Evolutionary conservation across 306 rosid genomes (phyloP), one percentile per base, ranked within the genome.

Genomic region (Fagus sylvatica): DNA sequence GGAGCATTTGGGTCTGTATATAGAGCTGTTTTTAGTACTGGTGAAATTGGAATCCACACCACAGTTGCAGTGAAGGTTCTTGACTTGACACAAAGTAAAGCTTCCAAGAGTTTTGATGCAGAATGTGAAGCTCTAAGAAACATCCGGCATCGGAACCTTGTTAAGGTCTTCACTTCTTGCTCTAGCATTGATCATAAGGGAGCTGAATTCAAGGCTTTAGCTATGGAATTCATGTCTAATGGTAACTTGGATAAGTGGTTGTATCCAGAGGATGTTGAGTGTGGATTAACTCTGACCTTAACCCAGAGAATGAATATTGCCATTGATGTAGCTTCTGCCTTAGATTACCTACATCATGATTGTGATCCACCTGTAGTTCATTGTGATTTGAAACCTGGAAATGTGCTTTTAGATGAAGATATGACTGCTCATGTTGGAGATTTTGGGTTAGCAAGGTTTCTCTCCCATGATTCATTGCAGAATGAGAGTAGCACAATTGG

Each of bases 341-440:
- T 86, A 81, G 82, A 80, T 68, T 86, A 86, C 68, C 73, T 86
- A 79, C 90, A 83, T 75, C 73, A 78, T 72, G 84, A 83, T 2
- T 86, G 90, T 55, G 66, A 83, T 30, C 87, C 87, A 15, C 76
- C 85, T 32, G 4, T 86, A 68, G 85, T 81, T 1, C 90, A 86
- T 34, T 83, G 90, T 62, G 87, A 83, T 81, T 30, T 83, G 59
- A 86, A 86, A 73, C 89, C 89, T 4, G 83, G 28, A 15, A 86
- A 86, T 80, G 75, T 83, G 3, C 66, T 86, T 2, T 66, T 83
- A 42, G 87, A 83, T 56, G 87, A 86, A 60, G 34, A 81, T 28
- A 83, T 83, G 84, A 75, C 76, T 15, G 85, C 82, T 48, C 89
- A 86, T 83, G 80, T 86, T 2, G 87, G 75, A 19, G 90, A 86